Conservation (phyloP, 495 filamentous ascomycete species). For the Neurospora intermedia region DNA sequence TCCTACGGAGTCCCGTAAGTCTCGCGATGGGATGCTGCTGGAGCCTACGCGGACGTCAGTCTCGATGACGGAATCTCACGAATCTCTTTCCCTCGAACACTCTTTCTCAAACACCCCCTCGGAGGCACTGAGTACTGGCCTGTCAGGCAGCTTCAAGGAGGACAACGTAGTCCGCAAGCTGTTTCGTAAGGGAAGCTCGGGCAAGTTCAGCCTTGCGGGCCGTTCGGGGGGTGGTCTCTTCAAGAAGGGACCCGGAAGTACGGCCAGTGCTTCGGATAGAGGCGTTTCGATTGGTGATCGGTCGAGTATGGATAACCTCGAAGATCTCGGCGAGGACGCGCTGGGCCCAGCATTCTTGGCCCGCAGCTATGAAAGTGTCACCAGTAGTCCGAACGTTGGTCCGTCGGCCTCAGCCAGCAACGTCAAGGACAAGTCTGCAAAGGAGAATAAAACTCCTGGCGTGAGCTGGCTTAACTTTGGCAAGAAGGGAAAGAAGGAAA, state of each 20-base stretch:
- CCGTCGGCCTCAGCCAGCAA: constrained; percentile 17
- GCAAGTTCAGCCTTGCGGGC: constrained; percentile 66
- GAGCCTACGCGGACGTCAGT: constrained; percentile 49
- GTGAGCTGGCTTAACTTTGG: constrained; percentile 35
- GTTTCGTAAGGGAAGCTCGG: constrained; percentile 67
- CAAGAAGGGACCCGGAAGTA: constrained; percentile 48
- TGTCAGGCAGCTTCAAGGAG: constrained; percentile 30
- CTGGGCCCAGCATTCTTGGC: constrained; percentile 15
- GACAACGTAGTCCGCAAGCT: constrained; percentile 56
- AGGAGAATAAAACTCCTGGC: constrained; percentile 21
- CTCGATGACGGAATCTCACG: constrained; percentile 50
- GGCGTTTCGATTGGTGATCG: constrained; percentile 28
- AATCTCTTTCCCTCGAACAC: constrained; percentile 55
- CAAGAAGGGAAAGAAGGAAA: constrained; percentile 40
- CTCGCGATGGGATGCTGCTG: constrained; percentile 36
- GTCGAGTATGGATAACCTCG: constrained; percentile 38
- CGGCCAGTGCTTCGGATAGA: constrained; percentile 35
- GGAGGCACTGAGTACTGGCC: constrained; percentile 41
- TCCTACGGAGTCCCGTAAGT: constrained; percentile 51
- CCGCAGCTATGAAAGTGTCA: constrained; percentile 34
- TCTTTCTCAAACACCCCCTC: constrained; percentile 55
- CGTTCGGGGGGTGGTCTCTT: constrained; percentile 45
- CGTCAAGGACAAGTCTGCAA: constrained; percentile 13
- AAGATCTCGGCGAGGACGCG: constrained; percentile 30
- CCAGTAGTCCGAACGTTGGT: constrained; percentile 29